Percentiles rank a stretch among this genome's conserved stretches.
These are phyloP conservation scores for Populus ilicifolia DNA, from an alignment of 345 rosid species.

Conservation along the genomic window DNA sequence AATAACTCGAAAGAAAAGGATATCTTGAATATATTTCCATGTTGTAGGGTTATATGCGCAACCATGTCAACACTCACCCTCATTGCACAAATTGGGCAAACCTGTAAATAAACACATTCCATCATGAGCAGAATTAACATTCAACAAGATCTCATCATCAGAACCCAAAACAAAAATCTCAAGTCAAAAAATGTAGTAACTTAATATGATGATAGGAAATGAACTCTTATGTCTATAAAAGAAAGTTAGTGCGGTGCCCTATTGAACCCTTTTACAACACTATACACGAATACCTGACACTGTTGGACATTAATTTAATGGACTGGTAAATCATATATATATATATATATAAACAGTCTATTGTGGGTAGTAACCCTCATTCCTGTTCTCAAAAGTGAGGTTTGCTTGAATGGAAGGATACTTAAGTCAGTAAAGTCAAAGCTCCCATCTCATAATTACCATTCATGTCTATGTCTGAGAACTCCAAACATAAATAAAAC, in stretches of 20 bases:
- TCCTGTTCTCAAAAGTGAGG: background rate
- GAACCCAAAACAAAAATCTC: constrained; percentile 1
- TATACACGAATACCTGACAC: background rate
- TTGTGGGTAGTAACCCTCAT: background rate
- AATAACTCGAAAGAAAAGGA: constrained; percentile 43
- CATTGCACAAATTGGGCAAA: constrained; percentile 84
- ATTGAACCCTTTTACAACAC: background rate
- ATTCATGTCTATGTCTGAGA: background rate
- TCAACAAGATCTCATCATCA: constrained; percentile 2
- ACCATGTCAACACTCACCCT: constrained; percentile 95
- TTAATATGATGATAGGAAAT: background rate
- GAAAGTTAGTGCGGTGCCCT: background rate
- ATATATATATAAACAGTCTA: too few relatives aligned
- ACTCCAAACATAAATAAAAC: background rate
- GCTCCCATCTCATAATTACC: background rate
- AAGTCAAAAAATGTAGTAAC: background rate
- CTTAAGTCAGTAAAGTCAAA: background rate
- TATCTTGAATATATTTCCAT: constrained; percentile 88
- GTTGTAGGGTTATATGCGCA: constrained; percentile 89
- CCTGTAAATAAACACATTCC: constrained; percentile 43
- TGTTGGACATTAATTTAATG: background rate
- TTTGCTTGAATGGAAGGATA: background rate
- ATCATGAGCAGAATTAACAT: constrained; percentile 9
- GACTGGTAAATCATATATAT: background rate
- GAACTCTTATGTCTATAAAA: background rate